phyloP scores from a whole-genome alignment of 495 filamentous ascomycete species.

The Penicillium crystallinum region DNA sequence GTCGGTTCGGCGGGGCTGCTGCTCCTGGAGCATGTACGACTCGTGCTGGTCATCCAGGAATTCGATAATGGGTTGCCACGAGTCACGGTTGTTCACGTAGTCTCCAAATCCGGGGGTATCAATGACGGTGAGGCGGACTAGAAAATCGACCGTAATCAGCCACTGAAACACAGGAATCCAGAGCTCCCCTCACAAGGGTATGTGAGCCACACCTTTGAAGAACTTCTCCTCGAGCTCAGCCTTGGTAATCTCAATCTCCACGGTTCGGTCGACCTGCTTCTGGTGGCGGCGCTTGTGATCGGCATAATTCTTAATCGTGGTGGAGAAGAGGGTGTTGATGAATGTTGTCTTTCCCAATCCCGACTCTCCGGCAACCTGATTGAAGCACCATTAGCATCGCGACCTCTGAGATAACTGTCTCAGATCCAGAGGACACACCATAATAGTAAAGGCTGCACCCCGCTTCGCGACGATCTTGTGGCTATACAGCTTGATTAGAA shows the following conservation, averaged over 20 bases:
- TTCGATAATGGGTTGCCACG: slow-evolving; percentile 99
- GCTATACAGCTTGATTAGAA: slow-evolving; percentile 43
- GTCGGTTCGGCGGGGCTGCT: slow-evolving; percentile 93
- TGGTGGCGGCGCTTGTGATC: slow-evolving; percentile 97
- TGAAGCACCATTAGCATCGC: slow-evolving; percentile 27
- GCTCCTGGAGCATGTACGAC: slow-evolving; percentile 99
- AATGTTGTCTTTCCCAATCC: slow-evolving; percentile 98
- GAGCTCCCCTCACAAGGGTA: background rate
- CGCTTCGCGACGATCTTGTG: slow-evolving; percentile 99
- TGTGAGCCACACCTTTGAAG: slow-evolving; percentile 80
- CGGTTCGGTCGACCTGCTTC: slow-evolving; percentile 98
- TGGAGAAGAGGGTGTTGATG: slow-evolving; percentile 99
- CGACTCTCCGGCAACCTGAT: slow-evolving; percentile 93
- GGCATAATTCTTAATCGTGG: slow-evolving; percentile 99
- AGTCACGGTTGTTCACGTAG: slow-evolving; percentile 99
- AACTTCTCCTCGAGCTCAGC: slow-evolving; percentile 99
- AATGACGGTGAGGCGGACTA: slow-evolving; percentile 96
- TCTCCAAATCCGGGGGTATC: slow-evolving; percentile 98
- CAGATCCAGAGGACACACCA: slow-evolving; percentile 58
- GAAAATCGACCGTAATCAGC: slow-evolving; percentile 16
- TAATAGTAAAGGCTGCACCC: slow-evolving; percentile 97
- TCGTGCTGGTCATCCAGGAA: slow-evolving; percentile 99
- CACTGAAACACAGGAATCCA: background rate
- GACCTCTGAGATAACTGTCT: slow-evolving; percentile 1
- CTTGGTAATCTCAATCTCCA: slow-evolving; percentile 99